Evolutionary conservation across 768 basidiomycete genomes (phyloP), one percentile per base, ranked within the genome.

Genomic region (Boletellus ananas): DNA sequence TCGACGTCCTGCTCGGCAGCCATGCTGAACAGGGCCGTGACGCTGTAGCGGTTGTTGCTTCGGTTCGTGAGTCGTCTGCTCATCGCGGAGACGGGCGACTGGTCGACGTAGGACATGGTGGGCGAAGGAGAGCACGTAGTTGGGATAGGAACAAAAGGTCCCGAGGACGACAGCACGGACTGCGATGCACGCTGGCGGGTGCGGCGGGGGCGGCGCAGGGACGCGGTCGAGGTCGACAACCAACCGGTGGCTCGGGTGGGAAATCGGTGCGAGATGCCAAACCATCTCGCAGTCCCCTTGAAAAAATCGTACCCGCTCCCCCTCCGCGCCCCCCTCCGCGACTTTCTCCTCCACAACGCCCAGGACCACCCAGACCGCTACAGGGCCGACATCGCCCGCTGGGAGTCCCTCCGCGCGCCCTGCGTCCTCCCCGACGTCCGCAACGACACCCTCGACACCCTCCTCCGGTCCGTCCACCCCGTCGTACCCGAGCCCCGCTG

Each of bases 1-100:
- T 98, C 95, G 11, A 94, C 87, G 67, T 98, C 95, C 75, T 97
- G 94, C 72, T 98, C 95, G 33, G 95, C 95, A 12, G 94, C 95
- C 87, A 98, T 94, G 62, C 90, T 92, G 68, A 95, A 97, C 58
- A 97, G 77, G 23, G 92, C 92, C 43, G 90, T 97, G 34, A 97
- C 94, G 68, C 87, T 90, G 73, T 96, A 95, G 51, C 94, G 86
- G 73, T 96, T 95, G 58, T 91, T 94, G 68, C 92, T 96, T 68
- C 94, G 76, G 76, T 93, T 93, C 33, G 90, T 90, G 64, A 90
- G 78, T 27, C 90, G 79, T 59, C 88, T 82, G 56, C 80, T 72
- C 55, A 84, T 85, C 63, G 84, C 77, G 60, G 80, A 75, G 55
- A 76, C 78, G 23, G 87, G 85, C 43, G 73, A 70, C 51, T 77